phyloP scores from a whole-genome alignment of 2,329 filamentous ascomycete genomes.

The Tolypocladium amazonense region DNA sequence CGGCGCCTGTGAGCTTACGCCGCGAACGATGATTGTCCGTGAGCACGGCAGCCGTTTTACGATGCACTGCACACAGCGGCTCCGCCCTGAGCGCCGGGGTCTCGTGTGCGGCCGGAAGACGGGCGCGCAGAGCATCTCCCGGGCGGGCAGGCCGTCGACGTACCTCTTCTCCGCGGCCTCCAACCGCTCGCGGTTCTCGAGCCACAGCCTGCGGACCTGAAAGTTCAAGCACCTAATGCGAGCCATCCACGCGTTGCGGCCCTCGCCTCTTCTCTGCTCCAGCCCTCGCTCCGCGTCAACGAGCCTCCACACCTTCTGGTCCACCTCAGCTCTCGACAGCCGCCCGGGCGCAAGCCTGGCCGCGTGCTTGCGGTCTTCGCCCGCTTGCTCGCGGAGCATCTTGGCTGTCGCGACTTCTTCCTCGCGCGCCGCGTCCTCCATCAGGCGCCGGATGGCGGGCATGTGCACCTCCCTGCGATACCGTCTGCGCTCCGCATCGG shows the following conservation, averaged over 20 bases:
- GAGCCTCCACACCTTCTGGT: neutral
- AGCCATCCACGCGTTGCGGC: neutral
- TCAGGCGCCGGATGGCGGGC: neutral
- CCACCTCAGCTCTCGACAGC: neutral
- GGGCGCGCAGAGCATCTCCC: conserved; percentile 7
- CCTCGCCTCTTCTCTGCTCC: neutral
- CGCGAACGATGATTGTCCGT: neutral
- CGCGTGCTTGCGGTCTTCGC: neutral
- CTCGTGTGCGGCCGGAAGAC: conserved; percentile 5
- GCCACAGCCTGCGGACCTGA: conserved; percentile 4
- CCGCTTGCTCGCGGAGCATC: neutral
- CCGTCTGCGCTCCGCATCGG: neutral
- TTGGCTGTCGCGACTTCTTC: neutral
- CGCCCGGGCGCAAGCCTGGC: neutral
- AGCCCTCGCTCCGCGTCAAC: neutral
- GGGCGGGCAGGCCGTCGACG: conserved; percentile 16
- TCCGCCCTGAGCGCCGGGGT: neutral
- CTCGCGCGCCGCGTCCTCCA: neutral
- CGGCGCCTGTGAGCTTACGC: neutral
- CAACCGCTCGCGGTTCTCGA: conserved; percentile 1
- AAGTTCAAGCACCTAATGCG: neutral
- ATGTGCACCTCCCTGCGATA: neutral
- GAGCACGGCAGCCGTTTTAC: conserved; percentile 13
- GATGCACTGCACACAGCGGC: conserved; percentile 14
- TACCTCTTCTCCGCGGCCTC: conserved; percentile 10